Conservation (phyloP, 2,329 filamentous ascomycete genomes). For the Fusarium hainanense region DNA sequence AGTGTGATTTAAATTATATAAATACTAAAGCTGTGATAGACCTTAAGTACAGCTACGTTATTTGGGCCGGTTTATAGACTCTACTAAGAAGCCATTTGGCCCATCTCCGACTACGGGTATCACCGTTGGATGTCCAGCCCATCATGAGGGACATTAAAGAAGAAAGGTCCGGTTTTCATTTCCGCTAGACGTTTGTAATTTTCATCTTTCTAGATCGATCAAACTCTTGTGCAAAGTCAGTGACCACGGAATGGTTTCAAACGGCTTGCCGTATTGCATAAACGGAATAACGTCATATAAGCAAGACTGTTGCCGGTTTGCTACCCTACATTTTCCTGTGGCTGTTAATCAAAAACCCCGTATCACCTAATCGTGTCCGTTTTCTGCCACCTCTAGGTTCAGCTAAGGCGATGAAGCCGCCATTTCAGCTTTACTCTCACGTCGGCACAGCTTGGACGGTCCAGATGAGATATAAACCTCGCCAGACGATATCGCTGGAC, state of each 20-base stretch:
- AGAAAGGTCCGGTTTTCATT: no score
- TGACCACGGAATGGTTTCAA: no score
- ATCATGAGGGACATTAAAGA: no score
- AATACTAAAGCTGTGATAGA: no score
- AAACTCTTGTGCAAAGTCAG: no score
- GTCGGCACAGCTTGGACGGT: neutral
- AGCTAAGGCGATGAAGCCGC: neutral
- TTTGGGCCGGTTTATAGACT: no score
- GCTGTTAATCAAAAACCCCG: neutral
- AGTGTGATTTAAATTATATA: no score
- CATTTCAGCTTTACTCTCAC: neutral
- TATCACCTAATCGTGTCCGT: neutral
- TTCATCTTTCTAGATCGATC: no score
- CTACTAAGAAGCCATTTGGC: no score
- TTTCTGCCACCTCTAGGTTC: neutral
- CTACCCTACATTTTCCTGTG: accelerated
- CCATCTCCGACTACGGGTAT: no score
- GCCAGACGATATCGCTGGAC: neutral
- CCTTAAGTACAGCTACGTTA: no score
- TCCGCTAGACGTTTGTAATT: accelerated
- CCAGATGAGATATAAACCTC: neutral
- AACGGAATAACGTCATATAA: accelerated
- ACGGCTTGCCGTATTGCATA: neutral
- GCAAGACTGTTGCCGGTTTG: neutral
- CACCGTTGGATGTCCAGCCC: no score